Conservation (phyloP, 768 basidiomycete genomes). For the Pleurotus pulmonarius region DNA sequence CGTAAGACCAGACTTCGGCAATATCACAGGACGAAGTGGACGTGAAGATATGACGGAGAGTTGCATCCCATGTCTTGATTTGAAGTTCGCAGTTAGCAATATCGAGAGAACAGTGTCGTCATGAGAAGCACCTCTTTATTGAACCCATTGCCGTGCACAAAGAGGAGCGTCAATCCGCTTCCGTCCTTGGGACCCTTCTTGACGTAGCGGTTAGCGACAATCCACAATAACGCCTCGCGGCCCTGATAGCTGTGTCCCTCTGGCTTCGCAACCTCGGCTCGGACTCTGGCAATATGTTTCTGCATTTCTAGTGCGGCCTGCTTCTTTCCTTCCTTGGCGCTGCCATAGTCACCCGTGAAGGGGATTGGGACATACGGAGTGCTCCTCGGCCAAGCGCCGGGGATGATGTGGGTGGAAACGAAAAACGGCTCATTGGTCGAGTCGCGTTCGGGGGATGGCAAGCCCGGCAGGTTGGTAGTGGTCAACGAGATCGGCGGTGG, state of each 20-base stretch:
- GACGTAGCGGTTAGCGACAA: constrained; percentile 68
- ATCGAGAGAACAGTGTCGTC: constrained; percentile 11
- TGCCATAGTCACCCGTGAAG: background rate
- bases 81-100: background rate
- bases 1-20: constrained; percentile 81
- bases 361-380: constrained; percentile 39
- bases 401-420: constrained; percentile 53
- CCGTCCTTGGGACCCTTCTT: constrained; percentile 16
- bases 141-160: constrained; percentile 85
- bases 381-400: constrained; percentile 48
- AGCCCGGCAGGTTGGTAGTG: no score
- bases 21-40: constrained; percentile 24
- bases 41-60: constrained; percentile 48
- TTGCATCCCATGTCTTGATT: constrained; percentile 75
- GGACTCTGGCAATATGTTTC: constrained; percentile 1
- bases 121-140: constrained; percentile 64
- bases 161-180: constrained; percentile 63
- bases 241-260: constrained; percentile 20
- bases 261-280: background rate
- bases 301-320: constrained; percentile 19
- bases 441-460: no score
- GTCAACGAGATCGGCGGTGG: no score
- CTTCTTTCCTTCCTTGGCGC: constrained; percentile 32
- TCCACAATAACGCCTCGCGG: constrained; percentile 54
- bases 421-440: background rate